Evolutionary conservation across 106 monocot genomes (phyloP), one percentile per base, ranked within the genome.

Genomic region (Allium cepa): DNA sequence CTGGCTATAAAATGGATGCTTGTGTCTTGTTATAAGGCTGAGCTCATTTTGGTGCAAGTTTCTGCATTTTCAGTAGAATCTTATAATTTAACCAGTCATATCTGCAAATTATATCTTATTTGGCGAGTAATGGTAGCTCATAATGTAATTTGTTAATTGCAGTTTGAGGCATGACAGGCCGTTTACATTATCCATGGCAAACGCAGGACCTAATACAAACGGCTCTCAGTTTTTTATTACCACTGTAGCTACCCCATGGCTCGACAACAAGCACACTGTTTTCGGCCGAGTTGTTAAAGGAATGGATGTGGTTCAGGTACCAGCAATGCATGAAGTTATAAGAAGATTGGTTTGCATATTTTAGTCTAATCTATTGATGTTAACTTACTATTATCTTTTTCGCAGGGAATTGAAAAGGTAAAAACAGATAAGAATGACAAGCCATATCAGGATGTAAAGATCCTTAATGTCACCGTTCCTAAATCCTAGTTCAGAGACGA

Each of bases 281-380:
- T 99, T 99, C 62, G 99, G 99, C 53, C 79, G 99, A 76, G 99
- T 93, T 76, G 85, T 74, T 9, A 99, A 99, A 73, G 99, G 99
- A 47, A 99, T 99, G 99, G 99, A 99, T 78, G 99, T 99, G 72
- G 92, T 99, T 70, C 99, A 99, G 90, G 92, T 99, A 78, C 36
- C 27, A 61, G 36, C 8, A 17, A 8, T 22, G 22, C 22, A 22
- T 22, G 22, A n/a, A 59, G 8, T 59, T n/a, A 8, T n/a, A 17
- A 8, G 14, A 17, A 22, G 10, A 8, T 59, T 6, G 13, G n/a
- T 59, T n/a, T 18, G 8, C 58, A 59, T n/a, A 0, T 14, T 59
- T 14, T 59, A 17, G 17, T 22, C 22, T 22, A 22, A 22, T 22
- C 13, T 10, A 53, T 53, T 53, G 9, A 53, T 13, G 52, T 53